Evolutionary conservation across 768 basidiomycete genomes (phyloP), one percentile per base, ranked within the genome.

Genomic region (Termitomyces sp.): DNA sequence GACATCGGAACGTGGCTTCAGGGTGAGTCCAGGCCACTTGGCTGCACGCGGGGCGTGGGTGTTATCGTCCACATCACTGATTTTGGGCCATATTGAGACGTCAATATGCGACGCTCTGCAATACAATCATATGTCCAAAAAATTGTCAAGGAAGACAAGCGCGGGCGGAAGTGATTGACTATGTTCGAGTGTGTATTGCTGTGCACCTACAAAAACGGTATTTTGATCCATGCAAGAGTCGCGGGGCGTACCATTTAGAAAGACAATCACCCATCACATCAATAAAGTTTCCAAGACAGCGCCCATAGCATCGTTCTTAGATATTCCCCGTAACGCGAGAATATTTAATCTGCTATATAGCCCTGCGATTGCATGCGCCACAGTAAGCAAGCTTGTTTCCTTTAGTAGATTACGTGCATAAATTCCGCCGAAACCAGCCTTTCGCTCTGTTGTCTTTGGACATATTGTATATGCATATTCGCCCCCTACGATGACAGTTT

Each of bases 321-420:
- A n/a, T 36, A 20, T 28, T n/a, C 16, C 29, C 39, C 26, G 22
- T 22, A 41, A 37, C 29, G 20, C n/a, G 18, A 29, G 45, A 26
- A 26, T 15, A 31, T 18, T n/a, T 16, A 22, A 44, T 51, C 55
- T 49, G 29, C 31, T 28, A 52, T 36, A 20, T 37, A 36, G 34
- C 37, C 24, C 48, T 29, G 49, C 44, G 50, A 55, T 56, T 54
- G 51, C 31, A 49, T 60, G 54, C 64, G 62, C 62, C 64, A 65
- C 64, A 62, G 31, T 50, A 46, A 60, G 42, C 10, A 55, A 56
- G 36, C 3, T 54, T 51, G 62, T 64, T 62, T 61, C 60, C 39
- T 65, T 63, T 45, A 60, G 62, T 60, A 55, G 15, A 58, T 56
- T 58, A 64, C 66, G 52, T 60, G 62, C 65, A 54, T 52, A 39